phyloP scores from a whole-genome alignment of 73 alveolate genomes.

The Uronychia setigera region DNA sequence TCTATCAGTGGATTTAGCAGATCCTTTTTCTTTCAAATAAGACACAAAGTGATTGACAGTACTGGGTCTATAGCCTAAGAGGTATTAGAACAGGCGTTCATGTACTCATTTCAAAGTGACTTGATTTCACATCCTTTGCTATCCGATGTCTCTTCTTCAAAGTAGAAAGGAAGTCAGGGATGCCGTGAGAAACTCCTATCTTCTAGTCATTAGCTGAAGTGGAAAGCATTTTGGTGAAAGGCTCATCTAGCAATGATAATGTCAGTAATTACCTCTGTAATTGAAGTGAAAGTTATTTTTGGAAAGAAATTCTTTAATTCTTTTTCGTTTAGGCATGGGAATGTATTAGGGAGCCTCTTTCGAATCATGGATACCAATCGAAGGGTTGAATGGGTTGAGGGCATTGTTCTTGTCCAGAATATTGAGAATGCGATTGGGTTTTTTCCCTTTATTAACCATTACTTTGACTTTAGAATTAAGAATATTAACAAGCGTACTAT shows the following conservation, averaged over 20 bases:
- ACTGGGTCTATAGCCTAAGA: too few species aligned
- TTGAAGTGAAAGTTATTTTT: neutral
- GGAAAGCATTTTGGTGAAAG: neutral
- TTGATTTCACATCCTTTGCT: neutral
- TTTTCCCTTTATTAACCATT: neutral
- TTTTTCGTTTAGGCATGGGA: neutral
- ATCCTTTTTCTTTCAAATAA: too few species aligned
- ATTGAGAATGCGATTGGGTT: neutral
- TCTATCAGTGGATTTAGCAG: too few species aligned
- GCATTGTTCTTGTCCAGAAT: neutral
- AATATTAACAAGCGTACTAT: neutral
- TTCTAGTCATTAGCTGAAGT: neutral
- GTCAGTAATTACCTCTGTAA: neutral
- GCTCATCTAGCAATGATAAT: neutral
- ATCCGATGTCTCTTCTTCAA: neutral
- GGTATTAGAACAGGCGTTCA: too few species aligned
- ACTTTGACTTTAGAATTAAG: neutral
- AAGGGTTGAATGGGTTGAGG: neutral
- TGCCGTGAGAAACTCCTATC: neutral
- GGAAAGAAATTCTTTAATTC: neutral
- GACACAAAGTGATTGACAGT: too few species aligned
- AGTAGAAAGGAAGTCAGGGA: neutral
- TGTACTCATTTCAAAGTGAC: neutral
- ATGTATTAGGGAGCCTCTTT: neutral
- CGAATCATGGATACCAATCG: neutral